Percentiles rank a stretch among this genome's conserved stretches.
phyloP scores from a whole-genome alignment of 129 eudicot species.

The Helianthus annuus region HanXRQr2.0-SUNRISE NC_035446.2:154644899-154645398 shows the following conservation, averaged over 20 bases:
- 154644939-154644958: constrained; percentile 81
- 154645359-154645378: constrained; percentile 71
- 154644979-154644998: constrained; percentile 94
- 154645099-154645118: constrained; percentile 75
- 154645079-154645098: constrained; percentile 89
- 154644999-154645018: constrained; percentile 96
- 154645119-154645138: constrained; percentile 46
- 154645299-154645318: constrained; percentile 68
- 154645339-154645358: constrained; percentile 55
- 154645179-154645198: constrained; percentile 31
- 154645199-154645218: constrained; percentile 40
- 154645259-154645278: constrained; percentile 29
- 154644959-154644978: constrained; percentile 84
- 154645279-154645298: constrained; percentile 24
- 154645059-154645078: constrained; percentile 75
- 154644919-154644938: constrained; percentile 41
- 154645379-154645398: constrained; percentile 56
- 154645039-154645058: constrained; percentile 91
- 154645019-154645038: constrained; percentile 91
- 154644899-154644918: constrained; percentile 13
- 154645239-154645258: constrained; percentile 28
- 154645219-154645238: constrained; percentile 16
- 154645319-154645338: constrained; percentile 94
- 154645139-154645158: constrained; percentile 32
- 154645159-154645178: constrained; percentile 20